A percentile compares a stretch with the other conserved stretches of the same genome.
Evolutionary conservation across 768 basidiomycete genomes (phyloP).

Genomic region (Megacollybia marginata): DNA sequence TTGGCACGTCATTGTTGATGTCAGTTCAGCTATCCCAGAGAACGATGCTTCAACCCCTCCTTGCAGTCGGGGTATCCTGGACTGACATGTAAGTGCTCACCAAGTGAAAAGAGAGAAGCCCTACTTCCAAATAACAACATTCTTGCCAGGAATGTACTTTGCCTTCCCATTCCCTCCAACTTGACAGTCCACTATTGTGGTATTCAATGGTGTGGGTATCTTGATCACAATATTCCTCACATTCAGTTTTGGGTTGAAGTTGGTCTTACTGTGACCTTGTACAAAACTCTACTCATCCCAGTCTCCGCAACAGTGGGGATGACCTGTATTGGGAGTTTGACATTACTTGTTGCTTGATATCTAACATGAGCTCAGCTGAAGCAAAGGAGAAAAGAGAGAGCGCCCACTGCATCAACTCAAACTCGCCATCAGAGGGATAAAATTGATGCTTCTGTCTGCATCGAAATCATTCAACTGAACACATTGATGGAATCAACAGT

Average conservation of each 20-base stretch:
- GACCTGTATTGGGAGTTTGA: constrained; percentile 87
- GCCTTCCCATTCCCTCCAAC: constrained; percentile 82
- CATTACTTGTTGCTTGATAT: constrained; percentile 93
- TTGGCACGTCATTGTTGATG: constrained; percentile 86
- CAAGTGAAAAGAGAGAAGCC: constrained; percentile 22
- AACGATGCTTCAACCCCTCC: constrained; percentile 89
- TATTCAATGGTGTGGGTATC: constrained; percentile 95
- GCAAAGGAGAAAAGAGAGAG: background rate
- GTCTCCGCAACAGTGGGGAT: constrained; percentile 91
- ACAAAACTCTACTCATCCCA: constrained; percentile 87
- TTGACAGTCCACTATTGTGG: constrained; percentile 88
- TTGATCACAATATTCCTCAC: constrained; percentile 88
- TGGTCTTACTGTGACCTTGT: constrained; percentile 84
- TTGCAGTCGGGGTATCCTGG: constrained; percentile 84
- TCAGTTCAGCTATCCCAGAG: constrained; percentile 73
- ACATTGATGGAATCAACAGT: constrained; percentile 98
- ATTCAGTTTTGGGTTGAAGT: constrained; percentile 86
- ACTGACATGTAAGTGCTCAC: constrained; percentile 1
- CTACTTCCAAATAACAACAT: constrained; percentile 96
- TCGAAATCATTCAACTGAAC: constrained; percentile 94
- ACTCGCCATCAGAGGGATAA: constrained; percentile 99
- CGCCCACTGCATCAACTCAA: constrained; percentile 90
- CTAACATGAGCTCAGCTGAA: constrained; percentile 31
- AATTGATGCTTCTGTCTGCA: constrained; percentile 87
- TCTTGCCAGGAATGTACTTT: constrained; percentile 95